Conservation (phyloP, 805 yeast species). For the Metschnikowia kofuensis region DNA sequence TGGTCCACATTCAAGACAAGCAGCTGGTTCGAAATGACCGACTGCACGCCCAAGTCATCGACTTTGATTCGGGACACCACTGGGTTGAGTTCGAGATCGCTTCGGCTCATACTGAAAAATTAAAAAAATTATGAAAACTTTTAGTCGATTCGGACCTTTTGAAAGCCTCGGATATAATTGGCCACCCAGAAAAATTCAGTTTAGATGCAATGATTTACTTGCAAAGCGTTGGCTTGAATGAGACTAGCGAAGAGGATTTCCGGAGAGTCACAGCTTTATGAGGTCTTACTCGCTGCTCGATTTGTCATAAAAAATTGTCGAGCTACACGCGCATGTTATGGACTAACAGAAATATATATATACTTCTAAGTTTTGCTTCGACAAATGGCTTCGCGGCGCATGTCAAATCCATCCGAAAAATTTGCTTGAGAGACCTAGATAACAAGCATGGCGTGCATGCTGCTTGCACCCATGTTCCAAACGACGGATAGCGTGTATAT, state of each 20-base stretch:
- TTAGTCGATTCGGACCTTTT: no score
- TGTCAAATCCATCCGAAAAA: not conserved
- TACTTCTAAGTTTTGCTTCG: not conserved
- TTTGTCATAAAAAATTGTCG: no score
- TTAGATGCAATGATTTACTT: no score
- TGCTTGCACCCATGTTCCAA: not conserved
- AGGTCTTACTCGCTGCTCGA: no score
- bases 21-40: conserved; percentile 38
- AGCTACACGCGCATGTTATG: no score
- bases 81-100: conserved; percentile 18
- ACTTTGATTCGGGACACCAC: conserved; percentile 27
- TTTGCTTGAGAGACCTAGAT: not conserved
- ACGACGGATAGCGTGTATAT: not conserved
- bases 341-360: no score
- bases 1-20: conserved; percentile 47
- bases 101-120: conserved; percentile 1
- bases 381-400: not conserved
- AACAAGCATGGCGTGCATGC: not conserved
- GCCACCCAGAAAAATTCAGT: no score
- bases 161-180: no score
- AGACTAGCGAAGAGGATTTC: no score
- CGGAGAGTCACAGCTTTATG: no score
- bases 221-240: no score
- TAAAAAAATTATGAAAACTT: no score
- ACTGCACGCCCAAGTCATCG: conserved; percentile 35